Conservation (phyloP, 2,329 filamentous ascomycete genomes). For the Leptographium flavum region DNA sequence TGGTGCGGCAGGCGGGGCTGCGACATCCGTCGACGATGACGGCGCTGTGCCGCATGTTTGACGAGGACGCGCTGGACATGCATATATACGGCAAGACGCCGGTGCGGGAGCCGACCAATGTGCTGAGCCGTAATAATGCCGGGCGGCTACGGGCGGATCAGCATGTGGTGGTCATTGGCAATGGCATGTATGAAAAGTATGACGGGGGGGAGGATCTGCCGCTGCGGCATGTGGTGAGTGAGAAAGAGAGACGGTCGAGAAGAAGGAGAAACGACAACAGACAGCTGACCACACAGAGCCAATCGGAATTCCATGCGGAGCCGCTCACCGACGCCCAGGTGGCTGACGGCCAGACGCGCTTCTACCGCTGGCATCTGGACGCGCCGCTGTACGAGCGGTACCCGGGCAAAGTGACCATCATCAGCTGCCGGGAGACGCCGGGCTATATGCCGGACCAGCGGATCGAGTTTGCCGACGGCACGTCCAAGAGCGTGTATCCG, state of each 20-base stretch:
- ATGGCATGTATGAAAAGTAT: neutral
- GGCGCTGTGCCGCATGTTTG: slow-evolving; percentile 1
- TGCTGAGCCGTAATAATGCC: slow-evolving; percentile 1
- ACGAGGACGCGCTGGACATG: neutral
- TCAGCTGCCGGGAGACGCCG: slow-evolving; percentile 1
- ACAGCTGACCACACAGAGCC: neutral
- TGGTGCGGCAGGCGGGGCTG: neutral
- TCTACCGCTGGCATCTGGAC: slow-evolving; percentile 4
- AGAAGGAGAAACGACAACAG: too few species aligned
- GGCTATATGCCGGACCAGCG: slow-evolving; percentile 2
- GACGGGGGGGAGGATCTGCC: slow-evolving; percentile 1
- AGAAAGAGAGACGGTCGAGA: neutral
- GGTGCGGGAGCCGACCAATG: neutral
- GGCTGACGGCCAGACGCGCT: neutral
- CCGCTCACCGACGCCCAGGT: neutral
- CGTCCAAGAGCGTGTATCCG: neutral
- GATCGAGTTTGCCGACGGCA: slow-evolving; percentile 1
- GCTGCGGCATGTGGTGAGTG: slow-evolving; percentile 1
- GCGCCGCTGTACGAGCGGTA: slow-evolving; percentile 2
- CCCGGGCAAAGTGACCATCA: slow-evolving; percentile 2
- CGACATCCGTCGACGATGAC: neutral
- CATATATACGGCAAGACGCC: slow-evolving; percentile 1
- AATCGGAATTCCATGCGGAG: slow-evolving; percentile 1
- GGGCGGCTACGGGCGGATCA: neutral
- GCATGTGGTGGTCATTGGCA: slow-evolving; percentile 2